Evolutionary conservation across 208 protist genomes (phyloP), one percentile per base, ranked within the genome.

Genomic region (Kentomonas sorsogonicus): DNA sequence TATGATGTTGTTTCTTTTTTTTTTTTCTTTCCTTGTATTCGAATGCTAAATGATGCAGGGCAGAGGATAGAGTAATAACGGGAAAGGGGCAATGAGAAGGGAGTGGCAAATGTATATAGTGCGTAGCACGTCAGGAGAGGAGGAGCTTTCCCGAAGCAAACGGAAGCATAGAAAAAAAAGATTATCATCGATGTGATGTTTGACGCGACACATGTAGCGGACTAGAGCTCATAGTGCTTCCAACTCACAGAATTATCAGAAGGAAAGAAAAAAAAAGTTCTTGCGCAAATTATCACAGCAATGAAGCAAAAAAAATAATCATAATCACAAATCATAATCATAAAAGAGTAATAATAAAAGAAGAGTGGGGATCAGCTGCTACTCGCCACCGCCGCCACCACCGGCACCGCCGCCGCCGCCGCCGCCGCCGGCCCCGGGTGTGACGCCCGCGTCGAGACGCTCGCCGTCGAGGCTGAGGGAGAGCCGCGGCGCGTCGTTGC

Each of bases 401-500:
- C n/a, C n/a, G n/a, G n/a, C n/a, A n/a, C n/a, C n/a, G n/a, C n/a
- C n/a, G n/a, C n/a, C n/a, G n/a, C n/a, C n/a, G n/a, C n/a, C n/a
- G n/a, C n/a, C n/a, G n/a, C n/a, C n/a, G n/a, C n/a, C n/a, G n/a
- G n/a, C n/a, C n/a, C n/a, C n/a, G 11, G 60, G 36, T 6, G 25
- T 53, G 3, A 26, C 43, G 41, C 48, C 65, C 10, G 40, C 25
- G 46, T 61, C 53, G 1, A 43, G 60, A 44, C 60, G 55, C 41
- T 9, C 33, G 13, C 74, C 83, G 22, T 94, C 85, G 5, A 77
- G 53, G 6, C 71, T 70, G 15, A 79, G 62, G 5, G 85, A 81
- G 23, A 96, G 71, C 33, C 81, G 84, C 33, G 91, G 91, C 23
- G 74, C 74, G 46, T 94, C 89, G 34, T 79, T 72, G 38, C 84